A percentile compares a stretch with the other conserved stretches of the same genome.
Conservation (phyloP, 2,329 filamentous ascomycete species). For the Davidsoniella virescens region DNA sequence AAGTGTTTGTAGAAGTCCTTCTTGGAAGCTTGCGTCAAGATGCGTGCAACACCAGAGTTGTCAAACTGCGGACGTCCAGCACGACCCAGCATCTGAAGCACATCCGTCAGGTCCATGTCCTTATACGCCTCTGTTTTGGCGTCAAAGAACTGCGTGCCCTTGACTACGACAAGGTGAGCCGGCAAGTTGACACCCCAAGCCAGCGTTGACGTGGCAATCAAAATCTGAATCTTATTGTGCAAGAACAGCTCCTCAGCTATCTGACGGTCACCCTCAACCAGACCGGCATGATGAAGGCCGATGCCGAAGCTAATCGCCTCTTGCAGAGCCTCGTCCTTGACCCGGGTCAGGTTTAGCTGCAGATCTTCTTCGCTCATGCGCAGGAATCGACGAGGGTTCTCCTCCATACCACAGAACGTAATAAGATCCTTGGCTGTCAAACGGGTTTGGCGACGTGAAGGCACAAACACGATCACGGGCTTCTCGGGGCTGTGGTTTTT, state of each 20-base stretch:
- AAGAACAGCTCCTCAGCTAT: constrained; percentile 88
- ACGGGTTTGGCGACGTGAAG: constrained; percentile 84
- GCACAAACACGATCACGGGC: constrained; percentile 95
- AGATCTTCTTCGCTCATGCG: constrained; percentile 91
- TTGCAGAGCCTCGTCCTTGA: constrained; percentile 82
- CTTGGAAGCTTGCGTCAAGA: constrained; percentile 94
- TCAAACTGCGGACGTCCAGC: constrained; percentile 95
- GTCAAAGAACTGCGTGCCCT: constrained; percentile 95
- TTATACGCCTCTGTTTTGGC: constrained; percentile 95
- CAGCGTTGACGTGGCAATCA: constrained; percentile 87
- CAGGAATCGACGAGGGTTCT: constrained; percentile 85
- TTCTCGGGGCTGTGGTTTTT: constrained; percentile 94
- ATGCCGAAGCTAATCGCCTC: constrained; percentile 97
- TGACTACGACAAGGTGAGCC: constrained; percentile 91
- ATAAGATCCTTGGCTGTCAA: constrained; percentile 92
- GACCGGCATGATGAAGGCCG: constrained; percentile 87
- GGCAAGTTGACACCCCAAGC: constrained; percentile 98
- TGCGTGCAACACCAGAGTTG: constrained; percentile 83
- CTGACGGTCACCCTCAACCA: constrained; percentile 86
- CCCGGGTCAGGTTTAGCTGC: constrained; percentile 67
- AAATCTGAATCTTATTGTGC: constrained; percentile 94
- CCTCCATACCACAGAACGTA: constrained; percentile 96
- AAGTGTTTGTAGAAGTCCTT: constrained; percentile 99
- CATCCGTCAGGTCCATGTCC: constrained; percentile 97
- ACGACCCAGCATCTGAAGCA: constrained; percentile 92